Evolutionary conservation across 805 yeast genomes (phyloP), one percentile per base, ranked within the genome.

Genomic region (Candida quercuum): DNA sequence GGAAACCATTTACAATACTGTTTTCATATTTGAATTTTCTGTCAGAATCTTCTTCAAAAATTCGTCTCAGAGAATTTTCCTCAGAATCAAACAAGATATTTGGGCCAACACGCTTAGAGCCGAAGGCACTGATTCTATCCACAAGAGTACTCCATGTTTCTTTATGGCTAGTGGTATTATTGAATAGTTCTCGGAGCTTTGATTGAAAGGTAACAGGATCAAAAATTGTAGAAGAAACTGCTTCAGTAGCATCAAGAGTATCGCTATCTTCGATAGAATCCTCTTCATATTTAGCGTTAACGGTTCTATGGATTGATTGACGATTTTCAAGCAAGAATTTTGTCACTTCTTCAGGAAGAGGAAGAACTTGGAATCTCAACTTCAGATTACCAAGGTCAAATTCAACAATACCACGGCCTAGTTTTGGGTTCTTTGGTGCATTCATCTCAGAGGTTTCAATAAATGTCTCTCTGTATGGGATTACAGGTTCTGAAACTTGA

Each of bases 391-490:
- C 87, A 14, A 84, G 53, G 10, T 63, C 67, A 32, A 79, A 58
- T 28, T 69, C 71, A 9, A 64, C 57, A 2, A 66, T 67, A 29
- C 82, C 81, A 48, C 80, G 65, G 4, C 72, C 77, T 7, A 67
- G 41, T 16, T 62, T 69, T 0, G 67, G 44, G 39, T 67, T 57
- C 41, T 67, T 74, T 5, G 72, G 62, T 2, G 77, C 67, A 32
- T 71, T 72, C 69, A 78, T 63, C 12, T 74, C 80, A 10, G 72
- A 59, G 5, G 66, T 63, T 4, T 61, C 60, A 13, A 75, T 60
- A 33, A 86, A 77, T 0, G 97, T 86, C 58, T 93, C 99, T 44
- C 95, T 67, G 57, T 83, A 93, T 10, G 99, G 98, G 47, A 93
- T 94, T 17, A 85, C 91, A 0, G 99, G 98, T 51, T 86, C 85